These are phyloP conservation scores for Insectozyma bohioensis DNA, from an alignment of 1,139 yeast genomes.

Conservation along the genomic window DNA sequence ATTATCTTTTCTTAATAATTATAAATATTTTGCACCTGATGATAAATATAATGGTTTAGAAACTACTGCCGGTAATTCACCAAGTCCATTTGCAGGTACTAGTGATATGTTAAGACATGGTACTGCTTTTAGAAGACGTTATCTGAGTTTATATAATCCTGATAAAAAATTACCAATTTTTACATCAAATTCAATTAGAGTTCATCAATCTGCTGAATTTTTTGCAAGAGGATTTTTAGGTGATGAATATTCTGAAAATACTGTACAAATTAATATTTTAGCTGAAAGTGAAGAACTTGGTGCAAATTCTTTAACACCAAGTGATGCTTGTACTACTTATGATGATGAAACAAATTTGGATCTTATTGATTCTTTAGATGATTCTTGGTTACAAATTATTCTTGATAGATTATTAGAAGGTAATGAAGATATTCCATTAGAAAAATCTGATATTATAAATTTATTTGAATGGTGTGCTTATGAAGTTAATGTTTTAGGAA, in stretches of 20 bases:
- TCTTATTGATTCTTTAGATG: slow-evolving; percentile 9
- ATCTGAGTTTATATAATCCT: slow-evolving; percentile 25
- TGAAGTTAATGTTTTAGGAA: slow-evolving; percentile 51
- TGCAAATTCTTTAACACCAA: slow-evolving; percentile 39
- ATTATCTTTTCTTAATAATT: slow-evolving; percentile 33
- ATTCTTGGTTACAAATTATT: slow-evolving; percentile 34
- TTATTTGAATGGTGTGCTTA: slow-evolving; percentile 51
- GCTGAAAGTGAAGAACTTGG: slow-evolving; percentile 30
- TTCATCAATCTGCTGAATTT: slow-evolving; percentile 28
- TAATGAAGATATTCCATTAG: slow-evolving; percentile 32
- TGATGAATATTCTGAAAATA: slow-evolving; percentile 19
- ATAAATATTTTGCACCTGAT: slow-evolving; percentile 32
- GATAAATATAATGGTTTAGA: slow-evolving; percentile 28
- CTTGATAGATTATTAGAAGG: slow-evolving; percentile 33
- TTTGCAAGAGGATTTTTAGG: slow-evolving; percentile 37
- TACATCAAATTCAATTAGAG: slow-evolving; percentile 33
- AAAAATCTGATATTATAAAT: slow-evolving; percentile 36
- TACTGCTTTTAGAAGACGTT: slow-evolving; percentile 30
- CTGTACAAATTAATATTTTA: slow-evolving; percentile 24
- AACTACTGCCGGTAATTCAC: slow-evolving; percentile 27
- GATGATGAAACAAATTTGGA: slow-evolving; percentile 14
- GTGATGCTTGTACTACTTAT: slow-evolving; percentile 22
- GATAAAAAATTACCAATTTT: slow-evolving; percentile 28
- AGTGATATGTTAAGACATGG: slow-evolving; percentile 35
- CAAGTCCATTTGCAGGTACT: slow-evolving; percentile 31